phyloP scores from a whole-genome alignment of 2,329 filamentous ascomycete genomes.

The Dactylellina sp. region DNA sequence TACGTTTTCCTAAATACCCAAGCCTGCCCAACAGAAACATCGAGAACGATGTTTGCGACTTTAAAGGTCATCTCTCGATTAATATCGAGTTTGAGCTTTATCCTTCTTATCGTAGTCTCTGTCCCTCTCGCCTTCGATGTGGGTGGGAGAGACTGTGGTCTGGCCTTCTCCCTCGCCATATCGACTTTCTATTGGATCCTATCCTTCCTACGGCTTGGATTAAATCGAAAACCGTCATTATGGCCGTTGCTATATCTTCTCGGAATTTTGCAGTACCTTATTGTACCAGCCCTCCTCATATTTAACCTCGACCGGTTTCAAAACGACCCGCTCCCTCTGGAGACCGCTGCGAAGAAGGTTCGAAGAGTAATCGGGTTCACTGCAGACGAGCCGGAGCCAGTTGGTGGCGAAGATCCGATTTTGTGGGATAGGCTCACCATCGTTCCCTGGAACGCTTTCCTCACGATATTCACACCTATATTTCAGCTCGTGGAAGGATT shows the following conservation, averaged over 20 bases:
- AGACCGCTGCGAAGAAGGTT: constrained; percentile 39
- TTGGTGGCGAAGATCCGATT: constrained; percentile 55
- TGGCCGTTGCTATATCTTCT: constrained; percentile 77
- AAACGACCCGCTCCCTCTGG: constrained; percentile 71
- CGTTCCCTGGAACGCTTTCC: constrained; percentile 86
- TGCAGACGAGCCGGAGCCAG: constrained; percentile 50
- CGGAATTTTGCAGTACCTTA: constrained; percentile 82
- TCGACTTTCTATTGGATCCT: constrained; percentile 92
- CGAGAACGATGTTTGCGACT: constrained; percentile 32
- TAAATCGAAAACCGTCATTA: constrained; percentile 68
- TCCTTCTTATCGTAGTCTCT: constrained; percentile 91
- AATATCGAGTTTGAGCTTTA: constrained; percentile 87
- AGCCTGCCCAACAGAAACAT: background rate
- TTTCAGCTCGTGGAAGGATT: constrained; percentile 97
- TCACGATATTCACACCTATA: constrained; percentile 90
- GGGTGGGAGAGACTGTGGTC: constrained; percentile 89
- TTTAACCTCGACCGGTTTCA: constrained; percentile 97
- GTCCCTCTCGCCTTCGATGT: constrained; percentile 98
- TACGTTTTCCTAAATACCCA: background rate
- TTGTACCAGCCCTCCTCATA: constrained; percentile 87
- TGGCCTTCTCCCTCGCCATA: constrained; percentile 91
- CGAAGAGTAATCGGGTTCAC: constrained; percentile 39
- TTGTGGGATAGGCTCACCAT: constrained; percentile 82
- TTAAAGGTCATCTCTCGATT: constrained; percentile 70
- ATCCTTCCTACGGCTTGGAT: constrained; percentile 78